These are phyloP conservation scores for Curvularia verruculosa DNA, from an alignment of 2,329 filamentous ascomycete genomes.

Conservation along the genomic window DNA sequence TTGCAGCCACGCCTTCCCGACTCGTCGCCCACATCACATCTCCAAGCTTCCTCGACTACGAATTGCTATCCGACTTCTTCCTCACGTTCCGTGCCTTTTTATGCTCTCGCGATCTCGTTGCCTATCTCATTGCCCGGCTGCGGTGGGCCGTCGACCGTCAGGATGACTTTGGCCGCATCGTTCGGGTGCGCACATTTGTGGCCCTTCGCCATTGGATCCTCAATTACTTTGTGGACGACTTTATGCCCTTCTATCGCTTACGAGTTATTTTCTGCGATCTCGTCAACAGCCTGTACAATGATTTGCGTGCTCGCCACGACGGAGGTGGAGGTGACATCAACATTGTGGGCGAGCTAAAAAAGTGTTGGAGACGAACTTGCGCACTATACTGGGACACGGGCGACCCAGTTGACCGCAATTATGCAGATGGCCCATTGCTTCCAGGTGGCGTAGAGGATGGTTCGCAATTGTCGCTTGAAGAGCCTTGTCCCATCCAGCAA, in stretches of 20 bases:
- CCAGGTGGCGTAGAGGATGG: conserved; percentile 72
- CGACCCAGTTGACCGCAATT: conserved; percentile 64
- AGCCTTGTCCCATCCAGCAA: conserved; percentile 17
- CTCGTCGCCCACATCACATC: conserved; percentile 97
- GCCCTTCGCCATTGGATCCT: conserved; percentile 96
- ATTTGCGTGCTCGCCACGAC: conserved; percentile 58
- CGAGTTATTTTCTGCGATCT: conserved; percentile 79
- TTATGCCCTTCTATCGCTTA: conserved; percentile 75
- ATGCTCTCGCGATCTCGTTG: conserved; percentile 74
- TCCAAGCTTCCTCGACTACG: conserved; percentile 93
- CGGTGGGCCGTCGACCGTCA: conserved; percentile 81
- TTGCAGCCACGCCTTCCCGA: conserved; percentile 86
- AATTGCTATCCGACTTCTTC: conserved; percentile 96
- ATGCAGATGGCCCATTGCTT: conserved; percentile 69
- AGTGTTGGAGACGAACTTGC: conserved; percentile 94
- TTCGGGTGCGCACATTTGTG: conserved; percentile 94
- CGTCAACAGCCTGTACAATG: conserved; percentile 68
- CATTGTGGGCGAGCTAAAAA: conserved; percentile 91
- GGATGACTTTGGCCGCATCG: conserved; percentile 87
- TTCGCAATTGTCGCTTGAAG: conserved; percentile 32
- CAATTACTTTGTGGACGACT: conserved; percentile 97
- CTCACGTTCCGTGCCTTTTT: conserved; percentile 91
- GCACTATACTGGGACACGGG: conserved; percentile 84
- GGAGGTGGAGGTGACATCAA: conserved; percentile 72
- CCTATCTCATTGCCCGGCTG: conserved; percentile 82